Base-by-base conservation (phyloP, 768 basidiomycete species). In the Hirschioporus abietinus region DNA sequence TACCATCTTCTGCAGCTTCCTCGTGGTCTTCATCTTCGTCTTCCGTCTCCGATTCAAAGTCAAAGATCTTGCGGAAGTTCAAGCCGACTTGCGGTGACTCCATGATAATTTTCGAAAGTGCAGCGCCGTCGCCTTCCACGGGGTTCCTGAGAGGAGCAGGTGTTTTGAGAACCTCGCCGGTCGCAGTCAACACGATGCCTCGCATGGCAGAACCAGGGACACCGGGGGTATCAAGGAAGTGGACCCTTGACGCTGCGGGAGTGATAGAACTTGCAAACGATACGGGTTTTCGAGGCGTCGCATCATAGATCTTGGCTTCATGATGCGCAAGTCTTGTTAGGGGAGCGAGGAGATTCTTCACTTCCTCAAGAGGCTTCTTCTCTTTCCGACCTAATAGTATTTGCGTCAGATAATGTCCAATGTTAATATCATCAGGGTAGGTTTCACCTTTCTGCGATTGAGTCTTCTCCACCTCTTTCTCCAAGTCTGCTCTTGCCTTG, bases 51-150 rank as follows among this genome's bases (percentile, higher is more conserved):
- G 67, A 73, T 52, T 79, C 80, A 64, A 88, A 87, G 71, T 92
- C 90, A 68, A 92, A 92, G 62, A 92, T 92, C 75, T 87, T 88
- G 9, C 87, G 83, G 72, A 93, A 93, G 71, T 90, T 86, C 27
- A 93, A 80, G 1, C 86, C 87, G 52, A 90, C 86, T 68, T 82
- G 87, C 0, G 92, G 92, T 8, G 88, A 88, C 58, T 83, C 82
- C 34, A 85, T 82, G 71, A 93, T 90, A 1, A 92, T 80, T 36
- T 84, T 86, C 1, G 83, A 83, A 0, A 93, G 80, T 71, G 90
- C 89, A 0, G 81, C 78, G 20, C 42, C 42, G 1, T 52, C 42
- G 20, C 42, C 12, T 52, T 52, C 42, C 12, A 52, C 42, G 12
- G 42, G 42, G 20, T 52, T 52, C 20, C 42, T 52, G 42, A 52